Evolutionary conservation across 805 yeast genomes (phyloP), one percentile per base, ranked within the genome.

Genomic region (Teunomyces lycoperdinae): DNA sequence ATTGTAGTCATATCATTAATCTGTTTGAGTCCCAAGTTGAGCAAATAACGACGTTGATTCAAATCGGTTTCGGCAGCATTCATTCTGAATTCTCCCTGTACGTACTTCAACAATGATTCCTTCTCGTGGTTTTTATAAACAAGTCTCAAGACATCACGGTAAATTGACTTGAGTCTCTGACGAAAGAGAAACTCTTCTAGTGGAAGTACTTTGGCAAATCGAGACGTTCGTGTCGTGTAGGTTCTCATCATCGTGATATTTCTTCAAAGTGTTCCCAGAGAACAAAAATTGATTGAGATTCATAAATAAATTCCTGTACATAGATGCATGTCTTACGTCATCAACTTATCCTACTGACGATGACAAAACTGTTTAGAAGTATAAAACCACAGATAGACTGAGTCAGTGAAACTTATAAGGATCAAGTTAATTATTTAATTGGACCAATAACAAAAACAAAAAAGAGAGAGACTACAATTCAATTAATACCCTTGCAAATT

Each of bases 111-210:
- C 41, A 73, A 51, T n/a, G 68, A 74, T 1, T 55, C 51, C 34
- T 60, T 60, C 47, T 72, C 74, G 44, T 73, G 76, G 45, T 63
- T 65, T 44, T 61, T 60, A 52, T 68, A 67, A 13, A 72, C 55
- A 42, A 64, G 53, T 32, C 77, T 52, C 47, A 66, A 52, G 13
- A 70, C 54, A 26, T 62, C 61, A 36, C 73, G 58, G 50, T 73
- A 73, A 1, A 67, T 63, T 9, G 57, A 50, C n/a, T 60, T 55
- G 11, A 73, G 61, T 47, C 64, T 63, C 41, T 59, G 66, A 13
- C 76, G 61, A 45, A 73, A 71, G 30, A 73, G 44, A 48, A 73
- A 73, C 47, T 73, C 77, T 38, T 73, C 76, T 4, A 73, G 47
- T 4, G 56, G 46, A 9, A 50, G 50, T 1, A 33, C 43, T n/a